Percentiles rank a stretch among this genome's conserved stretches.
Conservation (phyloP, 202 grass and related monocot genomes). For the Eragrostis tef region DNA sequence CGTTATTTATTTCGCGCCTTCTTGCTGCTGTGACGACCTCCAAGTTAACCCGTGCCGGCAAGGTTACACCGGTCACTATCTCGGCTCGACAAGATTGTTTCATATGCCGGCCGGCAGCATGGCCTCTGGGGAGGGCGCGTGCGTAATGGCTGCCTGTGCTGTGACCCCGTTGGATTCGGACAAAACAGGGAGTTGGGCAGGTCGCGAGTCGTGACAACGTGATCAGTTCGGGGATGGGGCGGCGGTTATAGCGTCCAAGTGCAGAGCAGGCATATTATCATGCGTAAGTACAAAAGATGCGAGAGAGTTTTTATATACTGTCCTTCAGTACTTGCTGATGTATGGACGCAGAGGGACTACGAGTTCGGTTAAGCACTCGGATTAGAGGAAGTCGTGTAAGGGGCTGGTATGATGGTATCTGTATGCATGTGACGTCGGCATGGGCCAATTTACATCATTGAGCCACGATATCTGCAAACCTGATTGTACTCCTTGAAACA, state of each 20-base stretch:
- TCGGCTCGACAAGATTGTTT: neutral
- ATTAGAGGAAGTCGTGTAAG: neutral
- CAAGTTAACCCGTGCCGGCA: neutral
- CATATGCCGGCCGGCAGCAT: neutral
- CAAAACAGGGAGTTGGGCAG: neutral
- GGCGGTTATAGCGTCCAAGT: neutral
- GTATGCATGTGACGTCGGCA: neutral
- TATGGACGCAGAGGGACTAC: neutral
- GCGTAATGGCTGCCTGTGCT: neutral
- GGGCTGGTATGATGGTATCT: neutral
- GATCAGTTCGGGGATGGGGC: neutral
- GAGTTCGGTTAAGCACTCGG: neutral
- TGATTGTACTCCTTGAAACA: neutral
- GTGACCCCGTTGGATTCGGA: neutral
- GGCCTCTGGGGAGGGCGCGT: neutral
- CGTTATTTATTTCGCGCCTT: neutral
- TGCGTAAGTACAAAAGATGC: neutral
- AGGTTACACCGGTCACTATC: neutral
- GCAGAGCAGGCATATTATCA: neutral
- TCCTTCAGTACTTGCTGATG: neutral
- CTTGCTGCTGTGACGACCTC: neutral
- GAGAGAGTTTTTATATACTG: neutral
- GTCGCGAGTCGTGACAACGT: constrained; percentile 1
- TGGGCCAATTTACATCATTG: neutral
- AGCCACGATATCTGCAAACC: neutral